phyloP scores from a whole-genome alignment of 2,329 filamentous ascomycete species.

The Claviceps spartinae region DNA sequence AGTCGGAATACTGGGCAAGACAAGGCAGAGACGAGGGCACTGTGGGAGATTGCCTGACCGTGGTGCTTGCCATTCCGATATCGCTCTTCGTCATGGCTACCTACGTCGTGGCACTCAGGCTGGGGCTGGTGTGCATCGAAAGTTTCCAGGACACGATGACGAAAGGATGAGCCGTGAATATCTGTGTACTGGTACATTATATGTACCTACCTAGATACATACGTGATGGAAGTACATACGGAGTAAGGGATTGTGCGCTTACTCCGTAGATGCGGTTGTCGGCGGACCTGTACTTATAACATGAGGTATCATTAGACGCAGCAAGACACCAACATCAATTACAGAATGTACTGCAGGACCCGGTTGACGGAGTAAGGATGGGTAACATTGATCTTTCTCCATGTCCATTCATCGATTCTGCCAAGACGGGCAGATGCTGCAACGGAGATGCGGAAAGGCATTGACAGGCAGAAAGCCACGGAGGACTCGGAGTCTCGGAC shows the following conservation, averaged over 20 bases:
- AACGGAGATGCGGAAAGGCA: no score
- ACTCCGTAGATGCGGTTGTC: not conserved
- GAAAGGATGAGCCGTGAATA: constrained; percentile 2
- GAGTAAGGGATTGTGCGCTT: not conserved
- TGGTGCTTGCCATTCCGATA: constrained; percentile 16
- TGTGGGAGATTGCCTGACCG: constrained; percentile 12
- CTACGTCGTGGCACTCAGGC: constrained; percentile 15
- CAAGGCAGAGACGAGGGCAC: constrained; percentile 12
- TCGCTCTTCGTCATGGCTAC: constrained; percentile 12
- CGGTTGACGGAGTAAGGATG: no score
- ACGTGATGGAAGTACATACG: not conserved
- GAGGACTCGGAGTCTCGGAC: not conserved
- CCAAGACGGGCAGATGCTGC: no score
- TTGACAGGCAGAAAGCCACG: not conserved
- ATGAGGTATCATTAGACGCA: not conserved
- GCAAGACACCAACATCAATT: not conserved
- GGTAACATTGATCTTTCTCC: no score
- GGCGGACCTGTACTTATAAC: not conserved
- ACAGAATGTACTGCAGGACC: not conserved
- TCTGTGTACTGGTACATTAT: constrained; percentile 2
- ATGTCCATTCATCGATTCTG: no score
- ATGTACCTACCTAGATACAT: no score
- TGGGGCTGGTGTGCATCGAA: constrained; percentile 10
- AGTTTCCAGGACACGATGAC: constrained; percentile 3
- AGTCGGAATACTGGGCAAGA: constrained; percentile 22